Conservation (phyloP, 2,329 filamentous ascomycete species). For the Alternaria tenuissima region DNA sequence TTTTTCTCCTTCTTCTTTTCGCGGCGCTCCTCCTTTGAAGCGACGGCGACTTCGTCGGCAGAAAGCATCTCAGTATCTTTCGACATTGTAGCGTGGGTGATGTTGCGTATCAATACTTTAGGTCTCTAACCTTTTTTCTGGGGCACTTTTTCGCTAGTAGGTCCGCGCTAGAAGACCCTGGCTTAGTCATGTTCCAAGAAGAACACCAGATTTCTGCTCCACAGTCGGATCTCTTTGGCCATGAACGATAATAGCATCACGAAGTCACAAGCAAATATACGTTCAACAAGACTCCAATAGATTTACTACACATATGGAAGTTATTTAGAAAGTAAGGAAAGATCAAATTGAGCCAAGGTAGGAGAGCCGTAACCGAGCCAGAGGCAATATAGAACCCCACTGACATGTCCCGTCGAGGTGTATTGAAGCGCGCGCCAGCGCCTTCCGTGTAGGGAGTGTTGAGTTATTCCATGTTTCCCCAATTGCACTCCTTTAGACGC, state of each 20-base stretch:
- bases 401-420: constrained; percentile 8
- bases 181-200: constrained; percentile 24
- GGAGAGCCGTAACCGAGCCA: constrained; percentile 6
- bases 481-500: constrained; percentile 3
- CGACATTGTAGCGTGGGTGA: constrained; percentile 19
- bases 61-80: constrained; percentile 19
- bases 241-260: neutral
- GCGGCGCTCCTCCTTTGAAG: constrained; percentile 32
- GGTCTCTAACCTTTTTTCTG: constrained; percentile 28
- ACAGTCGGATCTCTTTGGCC: neutral
- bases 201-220: neutral
- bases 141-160: constrained; percentile 23
- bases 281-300: constrained; percentile 11
- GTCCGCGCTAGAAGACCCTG: constrained; percentile 5
- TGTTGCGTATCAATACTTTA: neutral
- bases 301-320: constrained; percentile 13
- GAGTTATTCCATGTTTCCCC: neutral
- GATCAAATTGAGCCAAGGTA: constrained; percentile 16
- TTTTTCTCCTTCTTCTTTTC: constrained; percentile 43
- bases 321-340: constrained; percentile 3
- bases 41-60: constrained; percentile 14
- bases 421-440: constrained; percentile 13
- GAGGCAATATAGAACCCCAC: neutral
- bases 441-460: constrained; percentile 13
- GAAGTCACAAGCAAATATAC: neutral